phyloP scores from a whole-genome alignment of 2,329 filamentous ascomycete species.

The Leptodontidium sp. region DNA sequence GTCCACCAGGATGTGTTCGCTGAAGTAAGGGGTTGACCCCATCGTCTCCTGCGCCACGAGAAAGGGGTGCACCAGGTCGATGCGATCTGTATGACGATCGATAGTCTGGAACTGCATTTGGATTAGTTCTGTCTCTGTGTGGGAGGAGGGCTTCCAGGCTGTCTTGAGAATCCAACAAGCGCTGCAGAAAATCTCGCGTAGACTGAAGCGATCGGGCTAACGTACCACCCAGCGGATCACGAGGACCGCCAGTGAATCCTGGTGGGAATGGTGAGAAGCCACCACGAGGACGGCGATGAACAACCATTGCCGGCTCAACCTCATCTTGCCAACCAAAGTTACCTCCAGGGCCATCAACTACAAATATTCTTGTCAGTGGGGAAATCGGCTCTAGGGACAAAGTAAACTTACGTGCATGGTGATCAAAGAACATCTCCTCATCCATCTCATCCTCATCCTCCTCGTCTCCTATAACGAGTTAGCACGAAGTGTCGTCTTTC shows the following conservation, averaged over 20 bases:
- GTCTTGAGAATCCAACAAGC: slow-evolving; percentile 5
- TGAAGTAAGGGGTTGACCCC: slow-evolving; percentile 88
- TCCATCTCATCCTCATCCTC: slow-evolving; percentile 74
- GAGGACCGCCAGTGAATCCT: slow-evolving; percentile 61
- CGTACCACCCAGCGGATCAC: slow-evolving; percentile 61
- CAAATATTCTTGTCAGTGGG: slow-evolving; percentile 5
- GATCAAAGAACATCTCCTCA: slow-evolving; percentile 69
- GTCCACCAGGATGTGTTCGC: slow-evolving; percentile 55
- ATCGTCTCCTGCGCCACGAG: slow-evolving; percentile 71
- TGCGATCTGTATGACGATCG: slow-evolving; percentile 59
- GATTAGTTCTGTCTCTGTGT: slow-evolving; percentile 44
- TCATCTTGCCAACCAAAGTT: slow-evolving; percentile 66
- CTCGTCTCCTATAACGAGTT: slow-evolving; percentile 58
- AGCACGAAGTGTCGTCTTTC: slow-evolving; percentile 35
- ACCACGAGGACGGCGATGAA: slow-evolving; percentile 62
- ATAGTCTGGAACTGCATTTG: slow-evolving; percentile 44
- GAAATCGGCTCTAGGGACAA: too few relatives aligned
- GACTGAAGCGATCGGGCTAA: slow-evolving; percentile 36
- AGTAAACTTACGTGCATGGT: slow-evolving; percentile 62
- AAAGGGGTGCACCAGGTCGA: slow-evolving; percentile 56
- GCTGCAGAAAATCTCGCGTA: not conserved
- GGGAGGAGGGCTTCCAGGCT: slow-evolving; percentile 13
- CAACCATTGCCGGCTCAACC: slow-evolving; percentile 56
- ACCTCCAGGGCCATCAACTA: slow-evolving; percentile 44
- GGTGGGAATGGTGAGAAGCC: slow-evolving; percentile 69